These are phyloP conservation scores for Fusarium aywerte DNA, from an alignment of 2,329 filamentous ascomycete genomes.

Conservation along the genomic window DNA sequence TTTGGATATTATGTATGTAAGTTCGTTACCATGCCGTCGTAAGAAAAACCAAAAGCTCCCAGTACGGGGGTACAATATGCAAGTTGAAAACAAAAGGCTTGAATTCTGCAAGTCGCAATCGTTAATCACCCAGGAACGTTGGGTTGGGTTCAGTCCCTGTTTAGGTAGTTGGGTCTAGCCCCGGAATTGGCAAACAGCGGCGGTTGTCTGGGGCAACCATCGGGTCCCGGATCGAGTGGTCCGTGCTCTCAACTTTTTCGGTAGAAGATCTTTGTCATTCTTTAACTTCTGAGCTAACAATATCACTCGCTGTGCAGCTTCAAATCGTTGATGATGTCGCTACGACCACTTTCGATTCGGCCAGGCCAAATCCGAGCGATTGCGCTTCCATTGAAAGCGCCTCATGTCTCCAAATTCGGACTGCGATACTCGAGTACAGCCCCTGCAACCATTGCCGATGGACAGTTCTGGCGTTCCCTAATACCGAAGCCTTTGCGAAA, in stretches of 20 bases:
- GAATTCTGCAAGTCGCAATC: constrained; percentile 32
- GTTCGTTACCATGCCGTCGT: constrained; percentile 51
- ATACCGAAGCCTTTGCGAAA: constrained; percentile 73
- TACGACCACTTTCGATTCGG: constrained; percentile 18
- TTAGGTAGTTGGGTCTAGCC: constrained; percentile 6
- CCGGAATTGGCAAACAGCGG: constrained; percentile 48
- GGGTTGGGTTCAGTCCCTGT: constrained; percentile 5
- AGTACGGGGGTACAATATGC: constrained; percentile 43
- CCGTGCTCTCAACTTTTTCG: constrained; percentile 40
- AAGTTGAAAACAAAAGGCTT: constrained; percentile 39
- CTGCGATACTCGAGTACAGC: constrained; percentile 52
- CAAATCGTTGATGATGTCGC: constrained; percentile 31
- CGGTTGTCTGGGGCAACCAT: constrained; percentile 54
- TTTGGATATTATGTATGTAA: constrained; percentile 47
- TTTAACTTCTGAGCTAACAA: constrained; percentile 7
- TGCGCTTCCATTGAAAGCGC: constrained; percentile 5
- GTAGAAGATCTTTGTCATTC: constrained; percentile 30
- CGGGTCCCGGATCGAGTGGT: constrained; percentile 27
- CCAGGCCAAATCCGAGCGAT: constrained; percentile 5
- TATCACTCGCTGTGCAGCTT: constrained; percentile 5
- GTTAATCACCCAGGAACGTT: constrained; percentile 16
- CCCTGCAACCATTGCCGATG: constrained; percentile 63
- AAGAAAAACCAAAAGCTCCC: constrained; percentile 36
- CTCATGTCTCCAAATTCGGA: neutral
- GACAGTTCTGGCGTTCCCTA: constrained; percentile 75